Base-by-base conservation (phyloP, 805 yeast genomes). In the Barnettozyma wickerhamii region DNA sequence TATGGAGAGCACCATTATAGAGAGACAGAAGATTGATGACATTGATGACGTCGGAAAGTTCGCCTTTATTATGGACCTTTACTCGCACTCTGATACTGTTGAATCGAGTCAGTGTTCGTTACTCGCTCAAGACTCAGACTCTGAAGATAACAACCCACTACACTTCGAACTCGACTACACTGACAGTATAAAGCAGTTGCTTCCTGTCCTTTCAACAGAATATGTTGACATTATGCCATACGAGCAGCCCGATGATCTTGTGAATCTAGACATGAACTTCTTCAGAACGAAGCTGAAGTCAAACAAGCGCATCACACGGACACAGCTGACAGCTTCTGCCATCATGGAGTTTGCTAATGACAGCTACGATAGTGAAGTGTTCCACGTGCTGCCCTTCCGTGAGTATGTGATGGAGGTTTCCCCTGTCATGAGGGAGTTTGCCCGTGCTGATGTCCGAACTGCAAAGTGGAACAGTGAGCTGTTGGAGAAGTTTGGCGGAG, bases 141-240 rank as follows among this genome's bases (percentile, higher is more conserved):
- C 60, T 30, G 50, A 49, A 21, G 64, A 61, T 20, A 15, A 15
- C 10, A 45, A 49, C 2, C 49, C 65, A 6, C 41, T 68, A 23
- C 67, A 71, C 3, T 65, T 61, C 41, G 79, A 74, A 45, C 46
- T 55, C n/a, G 59, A 65, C 41, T 50, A 66, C 5, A 66, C 69
- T 0, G 7, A 33, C 10, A 53, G 48, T 20, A 12, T 53, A 0
- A 10, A 9, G 2, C 4, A 10, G 2, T 10, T 14, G 2, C 26
- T 54, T 7, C 53, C 59, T 7, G 2, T 6, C 7, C 26, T 24
- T 14, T 33, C 43, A 10, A 10, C n/a, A 10, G n/a, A 20, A 6
- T 17, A 19, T 0, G 7, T 7, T 4, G 4, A 13, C 3, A 6
- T 20, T 7, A 5, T 5, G 10, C 12, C 10, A 6, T 6, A 27